phyloP scores from a whole-genome alignment of 2,329 filamentous ascomycete species.

The Didymellaceae sp. region DNA sequence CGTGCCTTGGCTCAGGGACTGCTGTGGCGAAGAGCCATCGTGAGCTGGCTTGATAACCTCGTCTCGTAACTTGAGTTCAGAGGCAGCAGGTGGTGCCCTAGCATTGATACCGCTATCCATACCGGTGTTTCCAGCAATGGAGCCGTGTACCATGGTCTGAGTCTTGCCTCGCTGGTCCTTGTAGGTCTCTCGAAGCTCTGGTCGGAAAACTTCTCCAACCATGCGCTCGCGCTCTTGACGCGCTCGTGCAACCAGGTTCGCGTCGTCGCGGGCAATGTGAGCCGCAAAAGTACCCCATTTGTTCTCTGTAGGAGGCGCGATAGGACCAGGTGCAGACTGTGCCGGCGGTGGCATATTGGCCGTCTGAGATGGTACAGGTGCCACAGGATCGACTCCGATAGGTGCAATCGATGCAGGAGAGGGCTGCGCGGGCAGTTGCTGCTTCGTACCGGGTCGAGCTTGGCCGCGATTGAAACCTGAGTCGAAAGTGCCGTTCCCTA shows the following conservation, averaged over 20 bases:
- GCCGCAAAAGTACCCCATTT: slow-evolving; percentile 44
- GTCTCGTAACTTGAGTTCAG: slow-evolving; percentile 38
- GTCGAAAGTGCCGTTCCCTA: slow-evolving; percentile 80
- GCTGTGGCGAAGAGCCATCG: slow-evolving; percentile 34
- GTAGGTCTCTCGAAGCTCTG: slow-evolving; percentile 44
- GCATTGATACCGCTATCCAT: slow-evolving; percentile 21
- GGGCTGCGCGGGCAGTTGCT: slow-evolving; percentile 35
- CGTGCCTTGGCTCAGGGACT: slow-evolving; percentile 27
- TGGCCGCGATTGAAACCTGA: slow-evolving; percentile 63
- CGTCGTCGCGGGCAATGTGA: slow-evolving; percentile 41
- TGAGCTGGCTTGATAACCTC: slow-evolving; percentile 29
- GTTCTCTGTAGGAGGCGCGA: slow-evolving; percentile 38
- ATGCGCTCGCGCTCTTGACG: slow-evolving; percentile 38
- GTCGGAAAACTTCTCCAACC: slow-evolving; percentile 36
- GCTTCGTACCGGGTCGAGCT: slow-evolving; percentile 45
- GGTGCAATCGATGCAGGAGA: slow-evolving; percentile 31
- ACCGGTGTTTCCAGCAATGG: slow-evolving; percentile 27
- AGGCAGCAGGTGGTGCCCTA: slow-evolving; percentile 12
- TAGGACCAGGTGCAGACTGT: slow-evolving; percentile 31
- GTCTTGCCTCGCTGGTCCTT: slow-evolving; percentile 40
- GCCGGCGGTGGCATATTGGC: slow-evolving; percentile 21
- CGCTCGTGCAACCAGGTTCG: slow-evolving; percentile 29
- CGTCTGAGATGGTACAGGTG: slow-evolving; percentile 23
- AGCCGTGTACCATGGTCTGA: slow-evolving; percentile 38
- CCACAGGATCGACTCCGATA: slow-evolving; percentile 30